Base-by-base conservation (phyloP, 2,329 filamentous ascomycete genomes). In the Pseudogymnoascus sp. region DNA sequence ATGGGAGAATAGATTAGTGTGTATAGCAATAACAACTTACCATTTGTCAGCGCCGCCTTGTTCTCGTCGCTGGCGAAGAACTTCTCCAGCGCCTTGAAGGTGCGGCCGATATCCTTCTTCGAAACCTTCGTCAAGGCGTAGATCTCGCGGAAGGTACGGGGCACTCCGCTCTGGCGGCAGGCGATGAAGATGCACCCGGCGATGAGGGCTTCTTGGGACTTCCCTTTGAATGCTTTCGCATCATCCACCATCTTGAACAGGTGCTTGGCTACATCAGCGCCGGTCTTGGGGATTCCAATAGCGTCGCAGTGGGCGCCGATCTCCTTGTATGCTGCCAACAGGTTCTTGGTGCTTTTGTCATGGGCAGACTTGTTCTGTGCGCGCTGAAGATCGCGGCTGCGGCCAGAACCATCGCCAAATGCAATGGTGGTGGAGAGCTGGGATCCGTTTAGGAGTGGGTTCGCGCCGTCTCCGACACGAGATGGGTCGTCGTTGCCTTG, bases 171-270 rank as follows among this genome's bases (percentile, higher is more conserved):
- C 77, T 97, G 92, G 51, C 95, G 92, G 75, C 93, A 98, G 43
- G 95, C 92, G 71, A 99, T 93, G 80, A 99, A 98, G 77, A 99
- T 95, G 78, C 93, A 97, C 6, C 93, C 92, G 4, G 95, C 95
- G 69, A 98, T 93, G 69, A 99, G 89, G 64, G 91, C 90, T 71
- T 98, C 93, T 73, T 93, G 90, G 0, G 90, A 89, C 78, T 99
- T 99, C 74, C 93, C 93, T 79, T 96, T 96, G 83, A 98, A 92
- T 64, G 92, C 84, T 75, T 93, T 93, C 73, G 89, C 88, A 77
- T 99, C 95, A 71, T 96, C 92, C 23, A 93, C 90, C 64, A 95
- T 84, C 80, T 97, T 98, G 84, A 90, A 99, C 68, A 98, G 88
- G 75, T 96, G 90, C 80, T 97, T 97, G 67, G 95, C 92, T 1